These are phyloP conservation scores for Nicotiana benthamiana DNA, from an alignment of 257 asterid species.

Conservation along the genomic window DNA sequence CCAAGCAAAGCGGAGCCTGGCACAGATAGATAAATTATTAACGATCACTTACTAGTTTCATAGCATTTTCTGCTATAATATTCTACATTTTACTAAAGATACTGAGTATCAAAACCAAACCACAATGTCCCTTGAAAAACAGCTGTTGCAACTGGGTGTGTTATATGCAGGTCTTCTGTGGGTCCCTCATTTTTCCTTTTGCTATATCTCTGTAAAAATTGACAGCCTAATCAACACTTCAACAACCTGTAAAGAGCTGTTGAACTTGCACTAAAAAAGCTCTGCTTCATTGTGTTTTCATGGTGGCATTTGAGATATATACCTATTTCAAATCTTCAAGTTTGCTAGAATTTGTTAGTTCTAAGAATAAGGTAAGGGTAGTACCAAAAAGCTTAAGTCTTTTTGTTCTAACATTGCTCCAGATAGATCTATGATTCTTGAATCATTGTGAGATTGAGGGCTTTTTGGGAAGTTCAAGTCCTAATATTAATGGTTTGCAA, in stretches of 20 bases:
- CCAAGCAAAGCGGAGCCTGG: background rate
- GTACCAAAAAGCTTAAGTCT: background rate
- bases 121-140: conserved; percentile 26
- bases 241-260: conserved; percentile 74
- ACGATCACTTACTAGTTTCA: conserved; percentile 17
- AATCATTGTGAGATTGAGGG: background rate
- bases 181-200: conserved; percentile 35
- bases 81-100: conserved; percentile 1
- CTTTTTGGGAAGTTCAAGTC: background rate
- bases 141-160: conserved; percentile 30
- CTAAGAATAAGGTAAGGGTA: background rate
- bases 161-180: conserved; percentile 18
- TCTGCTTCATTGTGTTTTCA: conserved; percentile 23
- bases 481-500: background rate
- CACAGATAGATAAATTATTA: background rate
- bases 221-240: conserved; percentile 42
- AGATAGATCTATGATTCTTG: background rate
- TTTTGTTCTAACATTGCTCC: conserved; percentile 9
- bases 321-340: background rate
- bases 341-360: background rate
- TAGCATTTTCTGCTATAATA: conserved; percentile 18
- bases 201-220: conserved; percentile 32
- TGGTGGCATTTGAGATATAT: conserved; percentile 10
- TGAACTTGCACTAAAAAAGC: conserved; percentile 31
- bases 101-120: conserved; percentile 18